Base-by-base conservation (phyloP, 1,284 basidiomycete species). In the Irpex sp. region DNA sequence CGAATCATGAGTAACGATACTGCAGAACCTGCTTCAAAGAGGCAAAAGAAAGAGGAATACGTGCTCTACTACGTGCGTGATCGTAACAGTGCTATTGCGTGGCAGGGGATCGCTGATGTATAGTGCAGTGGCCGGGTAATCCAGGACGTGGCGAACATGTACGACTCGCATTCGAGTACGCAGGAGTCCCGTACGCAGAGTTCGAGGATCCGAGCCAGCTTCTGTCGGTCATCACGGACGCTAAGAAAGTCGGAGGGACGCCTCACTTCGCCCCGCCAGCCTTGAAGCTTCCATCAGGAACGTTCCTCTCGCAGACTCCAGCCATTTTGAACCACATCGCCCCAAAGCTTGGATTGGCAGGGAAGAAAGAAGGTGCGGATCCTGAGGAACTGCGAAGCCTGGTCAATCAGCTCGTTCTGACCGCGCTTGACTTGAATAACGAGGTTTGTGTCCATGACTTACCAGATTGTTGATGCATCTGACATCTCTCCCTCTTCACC, bases 101-200 rank as follows among this genome's bases (percentile, higher is more conserved):
- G 2, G 13, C 17, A 44, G 7, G 31, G 9, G 17, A 38, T 40
- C 21, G 15, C 15, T 56, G n/a, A 49, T 21, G 9, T 26, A 3
- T 6, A 17, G 17, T 13, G 17, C 19, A 75, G 74, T 77, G 75
- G 75, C 70, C 71, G 13, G 73, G 70, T 9, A 74, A 82, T 60
- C 81, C 81, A 1, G 81, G 81, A 0, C 76, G 82, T 44, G 82
- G 78, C 51, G 82, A 83, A 63, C 79, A 76, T 66, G 71, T 82
- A 57, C 79, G 81, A 4, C 78, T 83, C 57, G 77, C 76, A 21
- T 77, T 83, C 67, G 80, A 81, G 67, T 74, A 75, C 58, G 74
- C 77, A 15, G 75, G 75, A 1, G 70, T 74, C 15, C 67, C 72
- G 8, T 82, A 79, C 70, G 71, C 68, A n/a, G 80, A 82, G 58